Percentiles rank a stretch among this genome's conserved stretches.
These are phyloP conservation scores for Rhexocercosporidium sp. DNA, from an alignment of 2,329 filamentous ascomycete genomes.

Conservation along the genomic window DNA sequence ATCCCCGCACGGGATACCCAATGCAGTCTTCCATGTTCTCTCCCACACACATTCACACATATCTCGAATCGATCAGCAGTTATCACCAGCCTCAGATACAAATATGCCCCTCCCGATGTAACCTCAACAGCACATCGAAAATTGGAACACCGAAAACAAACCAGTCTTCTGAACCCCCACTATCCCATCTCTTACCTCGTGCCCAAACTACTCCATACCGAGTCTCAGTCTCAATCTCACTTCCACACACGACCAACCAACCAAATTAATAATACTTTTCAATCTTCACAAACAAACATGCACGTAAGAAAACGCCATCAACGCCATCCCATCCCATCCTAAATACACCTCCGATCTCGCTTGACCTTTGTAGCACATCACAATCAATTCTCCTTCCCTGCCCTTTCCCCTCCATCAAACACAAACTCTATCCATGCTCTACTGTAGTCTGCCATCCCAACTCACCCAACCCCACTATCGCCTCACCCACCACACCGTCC, in stretches of 20 bases:
- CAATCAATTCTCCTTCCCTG: too few relatives aligned
- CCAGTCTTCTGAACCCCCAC: neutral
- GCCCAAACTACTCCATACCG: neutral
- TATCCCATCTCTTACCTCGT: neutral
- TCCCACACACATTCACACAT: neutral
- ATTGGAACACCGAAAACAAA: too few relatives aligned
- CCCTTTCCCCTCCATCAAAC: neutral
- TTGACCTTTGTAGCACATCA: slow-evolving; percentile 1
- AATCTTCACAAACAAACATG: too few relatives aligned
- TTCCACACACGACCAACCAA: neutral
- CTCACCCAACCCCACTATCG: neutral
- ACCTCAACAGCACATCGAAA: too few relatives aligned
- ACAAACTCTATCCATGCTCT: too few relatives aligned
- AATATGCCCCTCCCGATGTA: too few relatives aligned
- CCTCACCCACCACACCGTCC: neutral
- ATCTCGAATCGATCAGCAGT: neutral
- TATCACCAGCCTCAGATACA: neutral
- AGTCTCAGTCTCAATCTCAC: neutral
- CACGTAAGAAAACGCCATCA: too few relatives aligned
- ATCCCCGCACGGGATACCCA: neutral
- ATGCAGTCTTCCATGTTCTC: neutral
- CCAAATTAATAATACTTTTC: neutral
- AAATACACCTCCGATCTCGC: neutral
- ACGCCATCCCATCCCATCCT: too few relatives aligned
- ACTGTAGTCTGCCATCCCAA: neutral